Conservation (phyloP, 192 early-diverging fungal species). For the Coemansia sp. region DNA sequence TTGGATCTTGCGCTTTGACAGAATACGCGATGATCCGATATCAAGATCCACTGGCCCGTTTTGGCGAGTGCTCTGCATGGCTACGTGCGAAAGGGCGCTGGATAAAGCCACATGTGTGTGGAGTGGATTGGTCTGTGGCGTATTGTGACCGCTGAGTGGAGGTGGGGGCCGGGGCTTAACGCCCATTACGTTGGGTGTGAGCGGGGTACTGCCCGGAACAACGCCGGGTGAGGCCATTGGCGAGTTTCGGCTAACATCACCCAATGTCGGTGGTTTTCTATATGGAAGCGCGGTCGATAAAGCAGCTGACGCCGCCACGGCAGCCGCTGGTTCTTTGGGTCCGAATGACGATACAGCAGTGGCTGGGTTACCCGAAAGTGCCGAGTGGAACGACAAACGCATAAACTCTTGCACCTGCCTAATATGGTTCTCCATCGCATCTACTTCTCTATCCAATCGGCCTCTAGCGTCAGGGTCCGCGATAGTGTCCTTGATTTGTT, state of each 20-base stretch:
- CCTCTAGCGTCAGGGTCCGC: conserved; percentile 37
- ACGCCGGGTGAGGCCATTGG: neutral
- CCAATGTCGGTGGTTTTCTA: conserved; percentile 4
- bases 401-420: conserved; percentile 46
- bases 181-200: conserved; percentile 36
- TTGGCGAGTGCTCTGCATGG: conserved; percentile 50
- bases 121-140: conserved; percentile 25
- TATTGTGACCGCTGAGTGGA: conserved; percentile 15
- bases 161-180: conserved; percentile 17
- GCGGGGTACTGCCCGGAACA: conserved; percentile 19
- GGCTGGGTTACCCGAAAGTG: conserved; percentile 43
- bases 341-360: conserved; percentile 36
- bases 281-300: neutral
- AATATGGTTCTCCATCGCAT: conserved; percentile 36
- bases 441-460: conserved; percentile 32
- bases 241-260: conserved; percentile 3
- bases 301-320: neutral
- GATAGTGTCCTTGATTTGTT: conserved; percentile 30
- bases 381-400: conserved; percentile 46
- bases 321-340: conserved; percentile 9
- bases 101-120: conserved; percentile 44
- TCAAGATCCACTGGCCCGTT: conserved; percentile 41
- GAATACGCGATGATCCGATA: conserved; percentile 54
- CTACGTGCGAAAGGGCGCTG: conserved; percentile 52
- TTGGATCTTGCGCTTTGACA: conserved; percentile 81